Evolutionary conservation across 495 filamentous ascomycete genomes (phyloP).

Genomic region (Hypoxylon fuscum): DNA sequence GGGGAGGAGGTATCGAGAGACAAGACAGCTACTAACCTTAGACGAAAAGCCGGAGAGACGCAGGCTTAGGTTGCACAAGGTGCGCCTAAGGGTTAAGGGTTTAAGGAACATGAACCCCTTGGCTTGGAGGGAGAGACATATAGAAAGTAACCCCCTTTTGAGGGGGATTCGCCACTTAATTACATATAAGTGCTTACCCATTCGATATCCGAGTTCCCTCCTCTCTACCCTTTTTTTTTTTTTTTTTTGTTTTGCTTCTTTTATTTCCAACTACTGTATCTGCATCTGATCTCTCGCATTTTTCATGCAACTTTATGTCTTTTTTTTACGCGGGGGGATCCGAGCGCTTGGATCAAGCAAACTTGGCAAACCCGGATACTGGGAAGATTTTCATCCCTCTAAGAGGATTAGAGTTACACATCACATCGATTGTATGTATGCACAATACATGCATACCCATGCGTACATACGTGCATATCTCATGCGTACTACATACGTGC

Average conservation of each 20-base stretch:
- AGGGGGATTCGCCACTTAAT: slow-evolving; percentile 11
- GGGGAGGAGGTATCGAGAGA: background rate
- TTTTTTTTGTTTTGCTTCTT: background rate
- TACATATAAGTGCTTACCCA: slow-evolving; percentile 22
- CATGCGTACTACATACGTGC: slow-evolving; percentile 23
- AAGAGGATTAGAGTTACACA: slow-evolving; percentile 25
- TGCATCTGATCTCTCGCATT: slow-evolving; percentile 23
- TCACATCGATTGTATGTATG: slow-evolving; percentile 16
- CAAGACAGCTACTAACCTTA: no score
- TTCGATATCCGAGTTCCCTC: slow-evolving; percentile 20
- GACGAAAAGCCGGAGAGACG: no score
- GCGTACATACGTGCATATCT: slow-evolving; percentile 21
- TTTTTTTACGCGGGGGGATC: slow-evolving; percentile 31
- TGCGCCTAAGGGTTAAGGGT: no score
- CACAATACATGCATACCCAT: slow-evolving; percentile 31
- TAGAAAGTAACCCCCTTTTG: no score
- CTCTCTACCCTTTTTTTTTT: slow-evolving; percentile 3
- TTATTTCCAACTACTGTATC: slow-evolving; percentile 18
- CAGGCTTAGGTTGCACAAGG: no score
- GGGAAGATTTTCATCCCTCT: slow-evolving; percentile 33
- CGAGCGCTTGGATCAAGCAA: slow-evolving; percentile 34
- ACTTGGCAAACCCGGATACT: slow-evolving; percentile 39
- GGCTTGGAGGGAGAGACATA: no score
- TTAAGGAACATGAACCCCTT: no score
- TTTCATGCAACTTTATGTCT: slow-evolving; percentile 28